phyloP scores from a whole-genome alignment of 805 yeast genomes.

The Wickerhamiella alocasiicola region DNA sequence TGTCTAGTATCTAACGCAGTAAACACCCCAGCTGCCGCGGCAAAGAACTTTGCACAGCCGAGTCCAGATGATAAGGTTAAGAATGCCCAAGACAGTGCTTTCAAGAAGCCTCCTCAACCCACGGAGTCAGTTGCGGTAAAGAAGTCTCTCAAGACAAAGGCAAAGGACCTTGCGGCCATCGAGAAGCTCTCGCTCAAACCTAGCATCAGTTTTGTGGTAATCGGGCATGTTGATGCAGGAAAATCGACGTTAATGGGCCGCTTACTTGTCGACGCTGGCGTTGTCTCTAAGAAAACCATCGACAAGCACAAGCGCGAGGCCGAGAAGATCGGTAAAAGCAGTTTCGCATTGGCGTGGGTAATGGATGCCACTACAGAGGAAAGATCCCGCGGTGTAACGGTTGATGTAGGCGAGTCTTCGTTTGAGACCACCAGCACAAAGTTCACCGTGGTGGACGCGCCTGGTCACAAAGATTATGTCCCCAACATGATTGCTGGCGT shows the following conservation, averaged over 20 bases:
- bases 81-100: constrained; percentile 39
- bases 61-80: constrained; percentile 73
- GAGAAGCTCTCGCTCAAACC: constrained; percentile 31
- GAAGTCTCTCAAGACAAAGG: constrained; percentile 2
- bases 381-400: constrained; percentile 62
- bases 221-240: constrained; percentile 82
- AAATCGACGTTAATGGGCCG: constrained; percentile 73
- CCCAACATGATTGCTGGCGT: constrained; percentile 83
- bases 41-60: constrained; percentile 47
- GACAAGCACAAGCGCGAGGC: constrained; percentile 54
- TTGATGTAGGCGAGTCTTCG: constrained; percentile 58
- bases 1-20: constrained; percentile 18
- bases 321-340: constrained; percentile 55
- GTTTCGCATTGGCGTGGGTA: constrained; percentile 77
- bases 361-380: constrained; percentile 74
- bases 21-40: constrained; percentile 14
- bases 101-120: constrained; percentile 7
- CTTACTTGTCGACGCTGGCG: constrained; percentile 51
- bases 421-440: constrained; percentile 44
- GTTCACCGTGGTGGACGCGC: constrained; percentile 71
- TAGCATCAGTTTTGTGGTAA: constrained; percentile 58
- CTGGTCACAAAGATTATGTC: constrained; percentile 72
- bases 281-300: constrained; percentile 51
- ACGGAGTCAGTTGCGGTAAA: not conserved
- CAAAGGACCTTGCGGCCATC: constrained; percentile 10